Percentiles rank a stretch among this genome's conserved stretches.
Evolutionary conservation across 108 stramenopile genomes (phyloP).

Genomic region (Schizochytrium sp.): DNA sequence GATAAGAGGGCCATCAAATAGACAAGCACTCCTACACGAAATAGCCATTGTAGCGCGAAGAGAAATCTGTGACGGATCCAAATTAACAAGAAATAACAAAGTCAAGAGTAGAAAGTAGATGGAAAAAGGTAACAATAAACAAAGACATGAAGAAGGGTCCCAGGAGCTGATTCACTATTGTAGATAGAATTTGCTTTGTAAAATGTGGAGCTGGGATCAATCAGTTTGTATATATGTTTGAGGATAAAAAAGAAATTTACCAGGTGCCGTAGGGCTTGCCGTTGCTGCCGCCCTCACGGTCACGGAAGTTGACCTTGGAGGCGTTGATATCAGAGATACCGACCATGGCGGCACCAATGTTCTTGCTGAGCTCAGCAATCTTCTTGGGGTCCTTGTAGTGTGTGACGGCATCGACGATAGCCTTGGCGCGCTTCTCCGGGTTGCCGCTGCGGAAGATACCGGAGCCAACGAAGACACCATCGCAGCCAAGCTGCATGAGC

Average conservation of each 20-base stretch:
- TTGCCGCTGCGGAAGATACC: conserved; percentile 96
- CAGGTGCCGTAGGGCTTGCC: conserved; percentile 37
- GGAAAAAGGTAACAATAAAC: too few relatives aligned
- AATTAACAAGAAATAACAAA: too few relatives aligned
- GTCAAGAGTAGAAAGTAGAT: too few relatives aligned
- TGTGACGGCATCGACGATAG: conserved; percentile 95
- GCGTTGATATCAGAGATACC: conserved; percentile 95
- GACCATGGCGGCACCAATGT: conserved; percentile 97
- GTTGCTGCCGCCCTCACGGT: conserved; percentile 77
- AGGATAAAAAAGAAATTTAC: background rate
- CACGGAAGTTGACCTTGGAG: conserved; percentile 96
- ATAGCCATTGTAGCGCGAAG: too few relatives aligned
- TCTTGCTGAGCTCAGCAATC: conserved; percentile 91
- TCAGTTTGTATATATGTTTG: too few relatives aligned
- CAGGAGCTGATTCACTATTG: too few relatives aligned
- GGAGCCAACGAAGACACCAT: conserved; percentile 98
- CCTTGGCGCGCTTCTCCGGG: conserved; percentile 91
- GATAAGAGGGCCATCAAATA: too few relatives aligned
- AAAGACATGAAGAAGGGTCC: too few relatives aligned
- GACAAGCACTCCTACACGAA: too few relatives aligned
- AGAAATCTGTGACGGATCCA: too few relatives aligned
- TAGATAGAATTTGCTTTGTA: too few relatives aligned
- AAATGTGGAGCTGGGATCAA: too few relatives aligned
- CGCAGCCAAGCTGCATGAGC: conserved; percentile 99
- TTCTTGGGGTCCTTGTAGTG: conserved; percentile 98